Conservation (phyloP, 1,284 basidiomycete genomes). For the Sporisorium iseilematis-ciliati region DNA sequence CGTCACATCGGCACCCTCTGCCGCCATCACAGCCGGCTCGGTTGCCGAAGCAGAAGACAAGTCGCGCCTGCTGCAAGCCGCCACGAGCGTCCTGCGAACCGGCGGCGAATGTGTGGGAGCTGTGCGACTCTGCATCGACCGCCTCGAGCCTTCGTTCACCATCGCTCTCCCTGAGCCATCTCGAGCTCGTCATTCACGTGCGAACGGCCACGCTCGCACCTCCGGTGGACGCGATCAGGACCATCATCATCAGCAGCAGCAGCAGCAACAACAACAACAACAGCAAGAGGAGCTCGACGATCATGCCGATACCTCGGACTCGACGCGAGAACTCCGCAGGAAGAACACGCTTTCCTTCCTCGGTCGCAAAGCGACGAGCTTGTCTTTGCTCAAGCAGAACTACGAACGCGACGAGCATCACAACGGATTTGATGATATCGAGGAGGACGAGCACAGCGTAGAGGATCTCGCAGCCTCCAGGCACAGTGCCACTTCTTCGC, state of each 20-base stretch:
- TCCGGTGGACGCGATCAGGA: constrained; percentile 12
- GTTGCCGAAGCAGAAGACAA: constrained; percentile 83
- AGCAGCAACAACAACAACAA: neutral
- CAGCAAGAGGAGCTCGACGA: constrained; percentile 13
- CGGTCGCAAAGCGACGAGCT: constrained; percentile 72
- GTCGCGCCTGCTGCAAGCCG: constrained; percentile 79
- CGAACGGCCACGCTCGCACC: constrained; percentile 11
- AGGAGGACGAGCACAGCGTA: constrained; percentile 37
- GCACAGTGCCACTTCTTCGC: neutral
- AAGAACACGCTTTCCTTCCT: constrained; percentile 72
- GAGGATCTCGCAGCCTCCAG: constrained; percentile 17
- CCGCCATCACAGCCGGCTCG: constrained; percentile 71
- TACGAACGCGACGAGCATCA: constrained; percentile 57
- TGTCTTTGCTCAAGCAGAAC: constrained; percentile 68
- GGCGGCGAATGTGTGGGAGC: constrained; percentile 64
- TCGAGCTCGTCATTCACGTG: constrained; percentile 24
- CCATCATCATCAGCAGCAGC: constrained; percentile 7
- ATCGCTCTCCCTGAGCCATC: constrained; percentile 42
- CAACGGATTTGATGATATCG: constrained; percentile 45
- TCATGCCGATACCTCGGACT: constrained; percentile 8
- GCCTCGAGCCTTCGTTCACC: constrained; percentile 41
- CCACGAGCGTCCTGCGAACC: constrained; percentile 83
- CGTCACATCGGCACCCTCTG: constrained; percentile 71
- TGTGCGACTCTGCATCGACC: constrained; percentile 58
- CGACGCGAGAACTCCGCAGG: constrained; percentile 42